These are phyloP conservation scores for Malassezia caprae DNA, from an alignment of 1,284 basidiomycete species.

Conservation along the genomic window DNA sequence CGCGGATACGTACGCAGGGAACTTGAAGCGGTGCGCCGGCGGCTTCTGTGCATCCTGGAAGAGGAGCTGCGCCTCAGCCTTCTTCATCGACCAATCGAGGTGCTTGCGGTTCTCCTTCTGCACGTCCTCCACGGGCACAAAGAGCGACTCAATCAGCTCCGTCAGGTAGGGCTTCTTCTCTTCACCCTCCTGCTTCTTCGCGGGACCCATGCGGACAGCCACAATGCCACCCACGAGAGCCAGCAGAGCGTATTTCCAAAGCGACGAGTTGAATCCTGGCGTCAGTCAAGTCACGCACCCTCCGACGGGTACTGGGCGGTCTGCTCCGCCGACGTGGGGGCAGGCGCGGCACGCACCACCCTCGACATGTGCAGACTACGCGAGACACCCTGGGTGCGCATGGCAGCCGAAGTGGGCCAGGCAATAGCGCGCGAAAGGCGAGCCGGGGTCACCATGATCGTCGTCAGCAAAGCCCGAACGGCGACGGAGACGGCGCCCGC, in stretches of 20 bases:
- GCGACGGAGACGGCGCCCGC: background rate
- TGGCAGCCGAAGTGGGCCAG: background rate
- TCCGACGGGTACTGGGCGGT: conserved; percentile 15
- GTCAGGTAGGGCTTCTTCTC: conserved; percentile 2
- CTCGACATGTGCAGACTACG: conserved; percentile 13
- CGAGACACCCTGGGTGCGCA: background rate
- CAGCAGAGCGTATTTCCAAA: conserved; percentile 7
- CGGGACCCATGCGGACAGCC: background rate
- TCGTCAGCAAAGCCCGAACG: background rate
- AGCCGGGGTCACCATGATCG: background rate
- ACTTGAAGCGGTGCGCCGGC: conserved; percentile 9
- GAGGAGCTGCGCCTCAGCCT: conserved; percentile 15
- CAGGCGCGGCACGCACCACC: conserved; percentile 2
- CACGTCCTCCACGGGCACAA: background rate
- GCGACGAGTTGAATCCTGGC: conserved; percentile 14
- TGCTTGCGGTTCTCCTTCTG: conserved; percentile 11
- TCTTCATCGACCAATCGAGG: conserved; percentile 12
- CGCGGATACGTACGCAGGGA: conserved; percentile 7
- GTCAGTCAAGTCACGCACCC: conserved; percentile 4
- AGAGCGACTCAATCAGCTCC: conserved; percentile 2
- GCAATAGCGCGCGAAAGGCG: background rate
- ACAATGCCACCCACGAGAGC: background rate
- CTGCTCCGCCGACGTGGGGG: conserved; percentile 14
- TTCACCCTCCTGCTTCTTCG: background rate
- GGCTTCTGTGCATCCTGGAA: conserved; percentile 19